Base-by-base conservation (phyloP, 371 early-diverging fungal species). In the Rhizopus microsporus region DNA sequence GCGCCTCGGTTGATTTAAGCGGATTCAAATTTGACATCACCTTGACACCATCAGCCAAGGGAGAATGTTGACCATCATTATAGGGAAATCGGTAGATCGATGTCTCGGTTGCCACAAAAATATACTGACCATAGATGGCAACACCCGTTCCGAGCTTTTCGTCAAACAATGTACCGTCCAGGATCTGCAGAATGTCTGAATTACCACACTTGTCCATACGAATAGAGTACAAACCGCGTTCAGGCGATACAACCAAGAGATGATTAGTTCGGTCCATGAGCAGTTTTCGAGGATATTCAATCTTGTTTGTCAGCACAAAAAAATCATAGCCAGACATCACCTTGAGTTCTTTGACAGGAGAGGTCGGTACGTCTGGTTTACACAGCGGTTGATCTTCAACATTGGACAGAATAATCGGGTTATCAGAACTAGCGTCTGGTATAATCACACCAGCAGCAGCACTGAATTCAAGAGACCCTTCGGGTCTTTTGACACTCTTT, bases 171-270 rank as follows among this genome's bases (percentile, higher is more conserved):
- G 42, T 46, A 9, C 57, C 60, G n/a, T 39, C 29, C 8, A 75
- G 39, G 30, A 70, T 67, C 0, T 40, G 30, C 10, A 62, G 51
- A 33, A 61, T 51, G 15, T 74, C 60, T 1, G 67, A 37, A 30
- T 78, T 78, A 9, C 76, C 74, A 35, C 79, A 78, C 44, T 66
- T 56, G 47, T 78, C 79, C 64, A 68, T 74, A 30, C 79, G 71
- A 6, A 78, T 51, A 16, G 76, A 75, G 42, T 67, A 71, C 1
- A 74, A 17, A 5, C 63, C 68, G 6, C 70, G 38, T 12, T 45
- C 59, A 6, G 63, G 65, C 33, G 74, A 65, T 1, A 73, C 53
- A 8, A 74, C 74, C 13, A 78, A 51, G 0, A 75, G 32, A 59
- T 78, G 79, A 49, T 70, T 67, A 15, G 68, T 65, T 7, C 56